Evolutionary conservation across 2,329 filamentous ascomycete genomes (phyloP), one percentile per base, ranked within the genome.

Genomic region (Talaromyces sp.): DNA sequence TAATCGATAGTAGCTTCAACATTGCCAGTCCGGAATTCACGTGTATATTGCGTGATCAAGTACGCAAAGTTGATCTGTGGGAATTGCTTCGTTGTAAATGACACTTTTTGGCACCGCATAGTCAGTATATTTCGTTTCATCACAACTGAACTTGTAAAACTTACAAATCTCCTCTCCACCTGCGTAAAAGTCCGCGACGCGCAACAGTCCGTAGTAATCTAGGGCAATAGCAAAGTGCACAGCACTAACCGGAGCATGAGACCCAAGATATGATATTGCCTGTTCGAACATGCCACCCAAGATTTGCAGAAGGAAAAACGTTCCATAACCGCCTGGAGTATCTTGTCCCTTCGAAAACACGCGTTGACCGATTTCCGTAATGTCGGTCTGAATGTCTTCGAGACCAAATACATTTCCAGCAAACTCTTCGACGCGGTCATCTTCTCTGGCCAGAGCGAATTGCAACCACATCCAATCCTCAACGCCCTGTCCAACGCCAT

Each of bases 171-270:
- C 89, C 69, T 88, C 88, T 53, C 88, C 85, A 9, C 85, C 85
- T 7, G 84, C 83, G 65, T 84, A 83, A 62, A 91, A 91, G 72
- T 96, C 89, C 36, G 91, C 89, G 28, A 96, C 89, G 36, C 92
- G 88, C 61, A 99, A 78, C 60, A 99, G 80, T 13, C 92, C 92
- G 71, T 97, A 97, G 75, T 89, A 96, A 65, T 87, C 86, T 45
- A 99, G 81, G 0, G 88, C 91, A 67, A 97, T 87, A 21, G 91
- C 91, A 69, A 97, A 96, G 78, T 99, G 95, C 51, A 96, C 90
- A 22, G 93, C 92, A 63, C 96, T 92, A 46, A 96, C 85, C 67
- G 96, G 95, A 53, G 91, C 89, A 76, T 96, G 94, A 48, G 86
- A 84, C 70, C 97, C 97, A 17, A 99, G 82, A 73, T 95, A 97